Evolutionary conservation across 2,329 filamentous ascomycete genomes (phyloP).

Genomic region (Fusarium pininemorale): DNA sequence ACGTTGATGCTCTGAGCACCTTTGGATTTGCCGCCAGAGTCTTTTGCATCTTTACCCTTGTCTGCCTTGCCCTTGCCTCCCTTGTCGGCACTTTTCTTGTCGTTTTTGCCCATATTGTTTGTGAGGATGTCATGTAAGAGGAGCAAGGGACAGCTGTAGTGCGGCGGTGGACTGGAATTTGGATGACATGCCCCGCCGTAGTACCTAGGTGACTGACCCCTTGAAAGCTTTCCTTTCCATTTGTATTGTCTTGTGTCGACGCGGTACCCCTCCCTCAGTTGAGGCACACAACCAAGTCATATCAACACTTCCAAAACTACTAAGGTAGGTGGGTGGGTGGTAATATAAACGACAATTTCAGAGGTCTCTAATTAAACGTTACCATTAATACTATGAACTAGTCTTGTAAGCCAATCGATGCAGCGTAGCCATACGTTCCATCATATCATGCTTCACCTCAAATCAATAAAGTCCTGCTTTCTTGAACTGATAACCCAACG

Average conservation of each 20-base stretch:
- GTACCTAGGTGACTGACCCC: conserved; percentile 15
- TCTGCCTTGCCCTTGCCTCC: conserved; percentile 38
- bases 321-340: background rate
- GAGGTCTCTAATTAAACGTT: background rate
- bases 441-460: background rate
- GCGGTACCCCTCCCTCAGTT: background rate
- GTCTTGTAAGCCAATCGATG: background rate
- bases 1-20: conserved; percentile 77
- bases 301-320: background rate
- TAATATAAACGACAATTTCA: background rate
- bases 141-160: conserved; percentile 4
- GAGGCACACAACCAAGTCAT: background rate
- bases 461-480: conserved; percentile 2
- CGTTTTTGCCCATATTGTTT: conserved; percentile 50
- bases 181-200: conserved; percentile 28
- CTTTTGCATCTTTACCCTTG: conserved; percentile 39
- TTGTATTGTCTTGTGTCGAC: background rate
- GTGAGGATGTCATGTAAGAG: conserved; percentile 5
- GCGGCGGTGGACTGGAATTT: conserved; percentile 12
- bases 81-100: conserved; percentile 55
- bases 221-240: conserved; percentile 11
- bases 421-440: background rate
- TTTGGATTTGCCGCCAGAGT: conserved; percentile 53
- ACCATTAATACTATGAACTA: conserved; percentile 4
- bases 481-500: conserved; percentile 29